Conservation (phyloP, 169 alveolate species). For the Hammondia hammondi region DNA sequence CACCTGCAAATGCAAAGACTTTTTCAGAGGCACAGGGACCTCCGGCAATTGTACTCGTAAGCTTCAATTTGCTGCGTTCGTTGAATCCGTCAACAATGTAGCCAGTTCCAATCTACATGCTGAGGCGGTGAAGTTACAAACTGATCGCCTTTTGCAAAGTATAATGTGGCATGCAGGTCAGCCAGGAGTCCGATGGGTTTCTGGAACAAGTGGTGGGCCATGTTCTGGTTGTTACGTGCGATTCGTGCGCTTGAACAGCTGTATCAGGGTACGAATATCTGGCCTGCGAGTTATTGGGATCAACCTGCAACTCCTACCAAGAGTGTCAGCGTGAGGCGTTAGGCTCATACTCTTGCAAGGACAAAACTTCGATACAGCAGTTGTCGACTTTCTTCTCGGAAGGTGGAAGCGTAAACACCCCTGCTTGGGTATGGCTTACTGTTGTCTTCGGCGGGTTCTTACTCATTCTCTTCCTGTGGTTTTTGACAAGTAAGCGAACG, state of each 20-base stretch:
- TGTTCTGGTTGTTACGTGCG: too few species aligned
- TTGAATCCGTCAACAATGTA: neutral
- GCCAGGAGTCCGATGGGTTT: neutral
- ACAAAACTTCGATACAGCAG: neutral
- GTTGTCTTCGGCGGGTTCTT: slow-evolving; percentile 33
- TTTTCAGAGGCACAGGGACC: slow-evolving; percentile 62
- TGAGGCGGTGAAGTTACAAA: neutral
- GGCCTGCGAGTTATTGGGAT: slow-evolving; percentile 7
- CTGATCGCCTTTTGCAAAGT: neutral
- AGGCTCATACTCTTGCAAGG: slow-evolving; percentile 13
- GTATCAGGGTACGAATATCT: slow-evolving; percentile 14
- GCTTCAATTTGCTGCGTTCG: neutral
- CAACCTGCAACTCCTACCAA: neutral
- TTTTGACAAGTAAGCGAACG: neutral
- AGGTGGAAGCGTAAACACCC: slow-evolving; percentile 57
- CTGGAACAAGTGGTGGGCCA: too few species aligned
- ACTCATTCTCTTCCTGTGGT: neutral
- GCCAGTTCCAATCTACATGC: neutral
- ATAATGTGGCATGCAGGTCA: neutral
- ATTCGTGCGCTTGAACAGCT: neutral
- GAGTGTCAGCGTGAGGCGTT: neutral
- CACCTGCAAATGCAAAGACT: slow-evolving; percentile 67
- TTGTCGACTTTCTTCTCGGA: slow-evolving; percentile 19
- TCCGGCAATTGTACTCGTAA: slow-evolving; percentile 61
- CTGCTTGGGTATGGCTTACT: slow-evolving; percentile 54